These are phyloP conservation scores for Scheffersomyces coipomensis DNA, from an alignment of 805 yeast species.

Conservation along the genomic window DNA sequence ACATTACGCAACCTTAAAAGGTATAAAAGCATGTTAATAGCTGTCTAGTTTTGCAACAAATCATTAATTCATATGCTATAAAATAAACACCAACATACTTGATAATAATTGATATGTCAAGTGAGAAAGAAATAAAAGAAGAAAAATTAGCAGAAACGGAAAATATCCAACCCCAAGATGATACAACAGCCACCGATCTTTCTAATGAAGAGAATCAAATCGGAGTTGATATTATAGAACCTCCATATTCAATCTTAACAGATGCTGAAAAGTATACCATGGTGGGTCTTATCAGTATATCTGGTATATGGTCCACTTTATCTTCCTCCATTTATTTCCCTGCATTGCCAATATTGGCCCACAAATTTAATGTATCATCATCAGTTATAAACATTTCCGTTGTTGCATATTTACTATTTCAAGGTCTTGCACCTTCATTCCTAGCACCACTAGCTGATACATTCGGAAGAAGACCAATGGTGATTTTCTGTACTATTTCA, in stretches of 20 bases:
- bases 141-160: too few relatives aligned
- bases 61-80: too few relatives aligned
- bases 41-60: too few relatives aligned
- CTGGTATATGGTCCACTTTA: conserved; percentile 63
- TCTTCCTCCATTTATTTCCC: conserved; percentile 79
- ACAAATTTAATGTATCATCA: conserved; percentile 51
- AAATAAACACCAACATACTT: too few relatives aligned
- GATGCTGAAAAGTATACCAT: conserved; percentile 38
- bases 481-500: conserved; percentile 48
- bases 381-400: conserved; percentile 66
- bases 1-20: too few relatives aligned
- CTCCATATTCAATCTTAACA: conserved; percentile 45
- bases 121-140: too few relatives aligned
- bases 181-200: background rate
- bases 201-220: background rate
- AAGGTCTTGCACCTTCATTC: conserved; percentile 70
- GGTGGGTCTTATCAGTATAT: conserved; percentile 36
- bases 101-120: too few relatives aligned
- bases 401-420: conserved; percentile 69
- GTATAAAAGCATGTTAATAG: too few relatives aligned
- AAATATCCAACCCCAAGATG: too few relatives aligned
- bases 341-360: conserved; percentile 56
- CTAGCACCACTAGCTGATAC: conserved; percentile 66
- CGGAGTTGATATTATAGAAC: background rate
- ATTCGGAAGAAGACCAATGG: conserved; percentile 67